Base-by-base conservation (phyloP, 768 basidiomycete species). In the Sporobolomyces pararoseus region DNA sequence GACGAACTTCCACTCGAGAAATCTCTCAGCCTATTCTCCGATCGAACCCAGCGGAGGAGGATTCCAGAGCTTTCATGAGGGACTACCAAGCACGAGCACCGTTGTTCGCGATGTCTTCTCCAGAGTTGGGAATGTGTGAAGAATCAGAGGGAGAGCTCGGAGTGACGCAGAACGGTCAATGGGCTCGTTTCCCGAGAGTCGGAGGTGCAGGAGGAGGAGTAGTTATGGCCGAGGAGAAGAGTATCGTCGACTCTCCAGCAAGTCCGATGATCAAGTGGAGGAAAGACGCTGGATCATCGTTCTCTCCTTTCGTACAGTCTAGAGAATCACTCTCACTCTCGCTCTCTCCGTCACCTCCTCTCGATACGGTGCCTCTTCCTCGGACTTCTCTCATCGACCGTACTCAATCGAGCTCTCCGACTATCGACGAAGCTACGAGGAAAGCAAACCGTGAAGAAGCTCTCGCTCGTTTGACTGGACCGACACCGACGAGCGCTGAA, bases 191-290 rank as follows among this genome's bases (percentile, higher is more conserved):
- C 29, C 29, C 31, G 6, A 12, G 46, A 47, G 12, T 13, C 23
- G 23, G 46, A 47, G 46, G 21, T 47, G 13, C 12, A 14, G 13
- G 23, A 47, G 35, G 2, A 44, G 52, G 16, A 25, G 53, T 19
- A 35, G 14, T 5, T 17, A 34, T 9, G 32, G 37, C 3, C 39
- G 37, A 58, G 14, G 21, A 32, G 7, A 35, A 6, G 14, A 7
- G 14, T 9, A 34, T 17, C 14, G 32, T 4, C 10, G 58, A 29
- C 29, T 29, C 58, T 10, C 68, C 68, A 39, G 31, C 44, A 19
- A 64, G 63, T 32, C 68, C 68, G 32, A 70, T 70, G 68, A 35
- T 70, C 55, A 64, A 60, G 23, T 70, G 68, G 68, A 51, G 29
- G 25, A 52, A 53, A 25, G 49, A 46, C 9, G 34, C 7, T 9